Conservation (phyloP, 1,139 yeast species). For the Trichomonascaceae sp. region DNA sequence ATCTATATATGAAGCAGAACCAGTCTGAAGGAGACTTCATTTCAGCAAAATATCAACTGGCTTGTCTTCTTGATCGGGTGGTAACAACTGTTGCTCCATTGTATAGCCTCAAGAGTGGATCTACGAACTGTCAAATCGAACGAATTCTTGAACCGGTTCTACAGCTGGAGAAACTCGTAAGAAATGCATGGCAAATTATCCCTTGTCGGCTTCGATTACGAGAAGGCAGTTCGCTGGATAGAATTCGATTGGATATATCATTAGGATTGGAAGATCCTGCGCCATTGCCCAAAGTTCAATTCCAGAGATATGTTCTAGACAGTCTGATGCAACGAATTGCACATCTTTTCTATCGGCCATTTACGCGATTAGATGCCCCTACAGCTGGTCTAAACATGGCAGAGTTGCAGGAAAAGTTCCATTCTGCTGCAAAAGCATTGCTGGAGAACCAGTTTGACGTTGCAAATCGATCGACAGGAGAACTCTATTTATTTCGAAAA, state of each 20-base stretch:
- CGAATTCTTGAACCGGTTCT: neutral
- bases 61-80: slow-evolving; percentile 8
- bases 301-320: slow-evolving; percentile 15
- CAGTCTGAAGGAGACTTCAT: slow-evolving; percentile 13
- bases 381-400: neutral
- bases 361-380: slow-evolving; percentile 3
- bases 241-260: slow-evolving; percentile 12
- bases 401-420: slow-evolving; percentile 10
- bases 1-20: slow-evolving; percentile 2
- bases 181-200: slow-evolving; percentile 7
- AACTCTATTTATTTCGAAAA: slow-evolving; percentile 11
- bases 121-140: slow-evolving; percentile 1
- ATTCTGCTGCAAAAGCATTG: slow-evolving; percentile 12
- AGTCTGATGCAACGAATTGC: slow-evolving; percentile 14
- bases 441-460: slow-evolving; percentile 16
- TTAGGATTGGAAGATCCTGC: slow-evolving; percentile 12
- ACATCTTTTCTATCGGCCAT: slow-evolving; percentile 13
- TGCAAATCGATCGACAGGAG: slow-evolving; percentile 9
- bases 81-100: slow-evolving; percentile 11
- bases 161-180: slow-evolving; percentile 11
- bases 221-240: neutral
- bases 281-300: slow-evolving; percentile 9
- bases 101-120: slow-evolving; percentile 7
- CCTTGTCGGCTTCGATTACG: slow-evolving; percentile 1
- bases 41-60: slow-evolving; percentile 11